Conservation (phyloP, 78 protist species). For the Dictyostelium purpureum region DNA sequence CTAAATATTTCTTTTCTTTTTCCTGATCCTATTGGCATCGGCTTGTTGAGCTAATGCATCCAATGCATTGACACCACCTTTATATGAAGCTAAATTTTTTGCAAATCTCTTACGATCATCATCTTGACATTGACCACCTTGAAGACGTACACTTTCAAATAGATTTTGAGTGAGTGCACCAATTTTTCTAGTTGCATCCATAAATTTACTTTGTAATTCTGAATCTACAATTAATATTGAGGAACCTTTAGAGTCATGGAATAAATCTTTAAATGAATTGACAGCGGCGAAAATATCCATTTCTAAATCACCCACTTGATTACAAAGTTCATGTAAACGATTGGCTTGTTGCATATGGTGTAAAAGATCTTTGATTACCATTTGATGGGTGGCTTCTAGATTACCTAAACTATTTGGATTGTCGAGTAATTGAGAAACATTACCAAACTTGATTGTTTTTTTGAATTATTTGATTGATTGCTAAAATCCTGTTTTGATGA, state of each 20-base stretch:
- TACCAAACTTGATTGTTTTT: no score
- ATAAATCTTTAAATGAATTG: slow-evolving; percentile 23
- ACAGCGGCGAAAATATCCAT: slow-evolving; percentile 61
- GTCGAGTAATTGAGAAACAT: no score
- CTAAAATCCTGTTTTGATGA: no score
- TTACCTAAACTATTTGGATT: slow-evolving; percentile 79
- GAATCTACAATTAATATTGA: slow-evolving; percentile 30
- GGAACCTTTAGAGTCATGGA: slow-evolving; percentile 71
- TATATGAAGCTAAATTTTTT: background rate
- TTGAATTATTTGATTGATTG: no score
- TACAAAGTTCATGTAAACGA: slow-evolving; percentile 2
- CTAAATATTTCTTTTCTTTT: background rate
- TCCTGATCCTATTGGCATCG: background rate
- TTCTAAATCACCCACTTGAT: slow-evolving; percentile 47
- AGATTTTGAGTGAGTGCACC: slow-evolving; percentile 62
- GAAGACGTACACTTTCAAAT: slow-evolving; percentile 48
- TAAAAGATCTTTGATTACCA: slow-evolving; percentile 49
- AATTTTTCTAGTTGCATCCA: slow-evolving; percentile 63
- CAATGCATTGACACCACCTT: slow-evolving; percentile 12
- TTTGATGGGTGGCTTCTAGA: slow-evolving; percentile 67
- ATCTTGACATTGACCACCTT: slow-evolving; percentile 80
- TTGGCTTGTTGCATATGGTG: slow-evolving; percentile 43
- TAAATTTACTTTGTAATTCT: slow-evolving; percentile 29
- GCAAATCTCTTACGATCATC: slow-evolving; percentile 62
- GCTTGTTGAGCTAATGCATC: slow-evolving; percentile 43